Percentiles rank a stretch among this genome's conserved stretches.
phyloP scores from a whole-genome alignment of 495 filamentous ascomycete species.

The Tuber aestivum region DNA sequence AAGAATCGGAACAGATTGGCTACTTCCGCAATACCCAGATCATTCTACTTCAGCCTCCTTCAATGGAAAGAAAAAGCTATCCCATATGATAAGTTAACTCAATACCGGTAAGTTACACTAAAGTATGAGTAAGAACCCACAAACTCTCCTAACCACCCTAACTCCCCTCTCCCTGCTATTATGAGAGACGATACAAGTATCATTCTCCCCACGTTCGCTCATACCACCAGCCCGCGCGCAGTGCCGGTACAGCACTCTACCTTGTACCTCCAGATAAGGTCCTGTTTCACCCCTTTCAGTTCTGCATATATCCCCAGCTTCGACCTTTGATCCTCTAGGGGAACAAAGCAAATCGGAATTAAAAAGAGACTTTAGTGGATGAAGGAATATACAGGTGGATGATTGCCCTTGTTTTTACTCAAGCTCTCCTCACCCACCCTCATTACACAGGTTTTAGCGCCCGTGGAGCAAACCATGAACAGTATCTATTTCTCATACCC shows the following conservation, averaged over 20 bases:
- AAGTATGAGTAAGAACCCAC: neutral
- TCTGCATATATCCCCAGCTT: neutral
- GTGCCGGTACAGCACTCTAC: neutral
- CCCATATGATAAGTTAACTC: neutral
- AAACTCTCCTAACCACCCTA: neutral
- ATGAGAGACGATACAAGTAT: neutral
- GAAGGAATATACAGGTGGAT: neutral
- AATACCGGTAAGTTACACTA: neutral
- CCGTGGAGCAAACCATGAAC: neutral
- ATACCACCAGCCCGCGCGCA: neutral
- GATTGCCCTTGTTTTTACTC: neutral
- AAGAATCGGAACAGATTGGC: neutral
- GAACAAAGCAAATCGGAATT: neutral
- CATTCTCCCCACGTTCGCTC: neutral
- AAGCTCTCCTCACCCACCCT: neutral
- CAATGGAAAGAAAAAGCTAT: neutral
- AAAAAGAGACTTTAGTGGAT: neutral
- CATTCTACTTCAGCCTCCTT: neutral
- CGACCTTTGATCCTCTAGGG: neutral
- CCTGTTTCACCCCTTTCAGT: neutral
- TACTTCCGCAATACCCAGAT: neutral
- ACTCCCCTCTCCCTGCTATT: neutral
- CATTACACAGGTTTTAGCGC: neutral
- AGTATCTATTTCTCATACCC: neutral
- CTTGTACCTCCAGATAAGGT: neutral